phyloP scores from a whole-genome alignment of 1,284 basidiomycete genomes.

The Ganoderma boninense region DNA sequence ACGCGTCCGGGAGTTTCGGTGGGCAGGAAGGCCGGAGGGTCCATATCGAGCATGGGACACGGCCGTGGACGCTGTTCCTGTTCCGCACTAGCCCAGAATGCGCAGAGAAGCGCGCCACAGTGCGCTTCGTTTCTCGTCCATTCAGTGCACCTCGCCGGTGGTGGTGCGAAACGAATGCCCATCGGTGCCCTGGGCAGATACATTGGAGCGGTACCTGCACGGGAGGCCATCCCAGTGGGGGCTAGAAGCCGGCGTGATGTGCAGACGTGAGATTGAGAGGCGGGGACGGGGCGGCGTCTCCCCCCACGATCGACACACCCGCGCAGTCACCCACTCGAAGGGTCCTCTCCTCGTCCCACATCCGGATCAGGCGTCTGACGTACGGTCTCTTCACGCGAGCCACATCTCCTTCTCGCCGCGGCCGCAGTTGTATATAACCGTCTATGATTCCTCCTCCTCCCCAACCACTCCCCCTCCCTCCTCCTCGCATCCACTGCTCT shows the following conservation, averaged over 20 bases:
- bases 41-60: slow-evolving; percentile 30
- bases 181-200: neutral
- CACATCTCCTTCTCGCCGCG: neutral
- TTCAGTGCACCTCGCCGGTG: slow-evolving; percentile 27
- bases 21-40: slow-evolving; percentile 20
- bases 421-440: slow-evolving; percentile 19
- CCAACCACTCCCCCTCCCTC: neutral
- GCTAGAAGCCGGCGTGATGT: slow-evolving; percentile 12
- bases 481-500: neutral
- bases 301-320: neutral
- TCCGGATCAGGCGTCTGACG: slow-evolving; percentile 23
- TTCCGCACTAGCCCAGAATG: slow-evolving; percentile 28
- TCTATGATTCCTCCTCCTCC: neutral
- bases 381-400: slow-evolving; percentile 8
- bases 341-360: slow-evolving; percentile 18
- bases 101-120: slow-evolving; percentile 23
- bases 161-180: slow-evolving; percentile 22
- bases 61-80: slow-evolving; percentile 26
- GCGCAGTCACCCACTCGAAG: slow-evolving; percentile 12
- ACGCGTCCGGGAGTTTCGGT: slow-evolving; percentile 25
- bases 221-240: neutral
- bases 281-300: slow-evolving; percentile 10
- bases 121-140: slow-evolving; percentile 31
- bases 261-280: slow-evolving; percentile 1
- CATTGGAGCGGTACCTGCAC: neutral